phyloP scores from a whole-genome alignment of 441 rosid genomes.

The Populus hybrid region DNA sequence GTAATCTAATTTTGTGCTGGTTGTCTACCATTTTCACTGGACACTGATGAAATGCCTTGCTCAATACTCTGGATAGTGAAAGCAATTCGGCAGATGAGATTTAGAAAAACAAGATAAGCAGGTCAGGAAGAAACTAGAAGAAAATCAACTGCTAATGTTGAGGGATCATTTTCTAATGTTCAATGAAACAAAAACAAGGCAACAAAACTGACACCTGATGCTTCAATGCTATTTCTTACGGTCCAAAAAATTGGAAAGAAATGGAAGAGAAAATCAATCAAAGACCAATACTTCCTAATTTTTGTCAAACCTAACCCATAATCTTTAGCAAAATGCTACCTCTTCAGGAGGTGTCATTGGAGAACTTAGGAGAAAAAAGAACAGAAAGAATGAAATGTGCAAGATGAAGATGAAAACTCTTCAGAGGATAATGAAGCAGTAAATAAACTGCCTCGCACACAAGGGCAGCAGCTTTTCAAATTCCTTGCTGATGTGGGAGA shows the following conservation, averaged over 20 bases:
- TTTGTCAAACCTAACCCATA: not conserved
- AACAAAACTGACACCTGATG: not conserved
- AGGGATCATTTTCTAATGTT: not conserved
- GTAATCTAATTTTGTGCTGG: slow-evolving; percentile 31
- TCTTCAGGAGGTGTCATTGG: not conserved
- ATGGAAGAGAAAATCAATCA: not conserved
- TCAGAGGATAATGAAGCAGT: slow-evolving; percentile 2
- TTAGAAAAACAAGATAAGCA: slow-evolving; percentile 11
- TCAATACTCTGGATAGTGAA: slow-evolving; percentile 58
- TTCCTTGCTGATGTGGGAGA: not conserved
- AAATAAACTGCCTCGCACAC: not conserved
- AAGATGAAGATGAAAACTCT: not conserved
- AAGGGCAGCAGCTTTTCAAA: not conserved
- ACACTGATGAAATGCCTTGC: slow-evolving; percentile 48
- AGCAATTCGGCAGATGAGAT: slow-evolving; percentile 8
- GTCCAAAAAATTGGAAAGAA: not conserved
- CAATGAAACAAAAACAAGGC: not conserved
- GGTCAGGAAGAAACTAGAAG: slow-evolving; percentile 8
- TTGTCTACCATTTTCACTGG: slow-evolving; percentile 30
- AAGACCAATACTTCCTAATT: not conserved
- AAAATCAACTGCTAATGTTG: slow-evolving; percentile 2
- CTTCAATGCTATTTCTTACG: not conserved
- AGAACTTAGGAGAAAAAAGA: not conserved
- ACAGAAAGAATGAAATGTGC: not conserved
- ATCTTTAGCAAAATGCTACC: not conserved